Base-by-base conservation (phyloP, 2,329 filamentous ascomycete genomes). In the Scolecobasidium constrictum region DNA sequence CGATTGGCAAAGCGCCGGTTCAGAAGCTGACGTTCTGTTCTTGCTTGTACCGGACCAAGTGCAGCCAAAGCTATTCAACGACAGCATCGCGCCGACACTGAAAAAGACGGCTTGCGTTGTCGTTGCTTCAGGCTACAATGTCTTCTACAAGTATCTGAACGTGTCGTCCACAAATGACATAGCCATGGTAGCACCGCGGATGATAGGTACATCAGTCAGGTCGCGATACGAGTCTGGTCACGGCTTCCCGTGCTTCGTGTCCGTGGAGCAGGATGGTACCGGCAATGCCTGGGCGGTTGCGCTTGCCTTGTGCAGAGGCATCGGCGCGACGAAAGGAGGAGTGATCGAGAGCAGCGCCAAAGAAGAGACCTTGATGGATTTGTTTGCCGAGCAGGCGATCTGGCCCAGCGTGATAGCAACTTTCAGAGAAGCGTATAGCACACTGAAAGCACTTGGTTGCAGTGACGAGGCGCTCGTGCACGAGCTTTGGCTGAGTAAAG, bases 331-430 rank as follows among this genome's bases (percentile, higher is more conserved):
- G 23, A 47, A 45, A 28, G 46, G 40, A 21, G 48, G 51, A 3
- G 47, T 52, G 12, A 47, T 53, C 33, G 45, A 51, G 42, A 44
- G 38, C 15, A 47, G 41, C 15, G 47, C 40, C 9, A 22, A 47
- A n/a, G 49, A 53, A 38, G 51, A 51, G 43, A 53, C 49, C 11
- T 35, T 53, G 38, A 53, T 52, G 45, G 49, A 53, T 23, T 34
- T 53, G 22, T 53, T 52, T 41, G 48, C 48, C 3, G 51, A 53
- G 38, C 48, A 52, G 38, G 51, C 51, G 12, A 15, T 53, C 7
- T 53, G 47, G 45, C 49, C 49, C 20, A 44, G 44, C 18, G 43
- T 52, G 4, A 52, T 53, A 31, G 50, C 52, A 5, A 44, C 42
- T 3, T 53, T 53, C 35, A 22, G 46, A 11, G 51, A 52, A 31